Percentiles rank a stretch among this genome's conserved stretches.
phyloP scores from a whole-genome alignment of 306 rosid genomes.

The Rubus parviflorus region DNA sequence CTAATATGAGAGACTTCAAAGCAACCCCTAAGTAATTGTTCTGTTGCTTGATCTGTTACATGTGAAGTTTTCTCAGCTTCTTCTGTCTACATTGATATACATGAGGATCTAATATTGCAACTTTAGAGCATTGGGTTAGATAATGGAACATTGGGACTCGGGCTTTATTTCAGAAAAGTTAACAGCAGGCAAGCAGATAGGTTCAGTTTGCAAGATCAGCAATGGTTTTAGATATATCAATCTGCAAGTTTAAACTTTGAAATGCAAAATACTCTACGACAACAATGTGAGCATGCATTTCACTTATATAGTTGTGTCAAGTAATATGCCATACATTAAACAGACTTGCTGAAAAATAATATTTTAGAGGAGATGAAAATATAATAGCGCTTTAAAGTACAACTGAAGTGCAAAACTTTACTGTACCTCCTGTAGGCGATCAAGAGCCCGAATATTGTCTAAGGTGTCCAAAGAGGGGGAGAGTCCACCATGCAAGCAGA shows the following conservation, averaged over 20 bases:
- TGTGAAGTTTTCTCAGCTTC: background rate
- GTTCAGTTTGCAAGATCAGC: background rate
- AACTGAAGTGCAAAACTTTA: background rate
- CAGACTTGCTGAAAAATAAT: background rate
- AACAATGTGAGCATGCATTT: background rate
- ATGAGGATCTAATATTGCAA: background rate
- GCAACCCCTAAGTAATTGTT: background rate
- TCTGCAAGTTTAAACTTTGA: background rate
- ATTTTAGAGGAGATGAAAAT: background rate
- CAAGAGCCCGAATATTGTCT: constrained; percentile 86
- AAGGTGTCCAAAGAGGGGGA: constrained; percentile 94
- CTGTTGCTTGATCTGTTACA: background rate
- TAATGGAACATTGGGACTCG: background rate
- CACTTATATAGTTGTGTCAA: background rate
- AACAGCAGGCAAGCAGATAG: background rate
- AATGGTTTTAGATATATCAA: background rate
- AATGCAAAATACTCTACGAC: background rate
- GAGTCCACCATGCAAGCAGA: constrained; percentile 98
- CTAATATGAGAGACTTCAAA: background rate
- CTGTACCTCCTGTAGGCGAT: constrained; percentile 91
- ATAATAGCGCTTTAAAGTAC: background rate
- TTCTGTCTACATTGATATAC: background rate
- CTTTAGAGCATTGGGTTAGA: background rate
- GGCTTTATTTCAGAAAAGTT: background rate
- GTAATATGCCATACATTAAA: background rate